Evolutionary conservation across 1,284 basidiomycete genomes (phyloP).

Genomic region (Cryptococcus sp.): DNA sequence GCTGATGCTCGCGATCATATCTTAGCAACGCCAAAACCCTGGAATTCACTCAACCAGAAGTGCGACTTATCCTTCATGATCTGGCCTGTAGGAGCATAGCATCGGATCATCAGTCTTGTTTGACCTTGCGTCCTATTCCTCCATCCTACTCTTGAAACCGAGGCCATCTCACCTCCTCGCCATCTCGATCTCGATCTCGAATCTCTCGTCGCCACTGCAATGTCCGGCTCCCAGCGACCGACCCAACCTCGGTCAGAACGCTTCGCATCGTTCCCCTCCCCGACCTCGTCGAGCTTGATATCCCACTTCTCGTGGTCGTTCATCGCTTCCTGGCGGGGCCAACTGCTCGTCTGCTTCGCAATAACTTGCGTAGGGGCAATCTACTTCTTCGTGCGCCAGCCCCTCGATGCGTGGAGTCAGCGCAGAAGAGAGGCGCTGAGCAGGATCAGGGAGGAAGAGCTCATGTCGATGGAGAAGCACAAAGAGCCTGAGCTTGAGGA

Average conservation of each 20-base stretch:
- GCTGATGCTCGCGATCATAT: no score
- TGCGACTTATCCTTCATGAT: no score
- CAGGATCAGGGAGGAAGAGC: slow-evolving; percentile 31
- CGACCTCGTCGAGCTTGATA: slow-evolving; percentile 14
- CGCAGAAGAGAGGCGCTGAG: slow-evolving; percentile 33
- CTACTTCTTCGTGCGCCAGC: slow-evolving; percentile 44
- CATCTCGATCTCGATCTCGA: background rate
- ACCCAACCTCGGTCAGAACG: no score
- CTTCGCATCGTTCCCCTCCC: background rate
- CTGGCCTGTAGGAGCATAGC: no score
- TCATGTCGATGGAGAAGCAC: slow-evolving; percentile 29
- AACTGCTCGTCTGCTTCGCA: slow-evolving; percentile 47
- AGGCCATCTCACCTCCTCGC: background rate
- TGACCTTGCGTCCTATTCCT: no score
- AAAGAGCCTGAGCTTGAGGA: slow-evolving; percentile 6
- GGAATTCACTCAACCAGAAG: no score
- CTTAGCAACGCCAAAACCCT: no score
- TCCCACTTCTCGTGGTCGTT: slow-evolving; percentile 42
- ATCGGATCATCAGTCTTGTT: no score
- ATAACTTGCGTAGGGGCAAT: slow-evolving; percentile 43
- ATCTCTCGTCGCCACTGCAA: slow-evolving; percentile 1
- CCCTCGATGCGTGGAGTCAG: slow-evolving; percentile 28
- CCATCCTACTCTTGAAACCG: background rate
- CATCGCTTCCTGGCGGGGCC: slow-evolving; percentile 50
- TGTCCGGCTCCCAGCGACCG: no score